Evolutionary conservation across 1,284 basidiomycete genomes (phyloP).

Genomic region (Irpex rosettiformis): DNA sequence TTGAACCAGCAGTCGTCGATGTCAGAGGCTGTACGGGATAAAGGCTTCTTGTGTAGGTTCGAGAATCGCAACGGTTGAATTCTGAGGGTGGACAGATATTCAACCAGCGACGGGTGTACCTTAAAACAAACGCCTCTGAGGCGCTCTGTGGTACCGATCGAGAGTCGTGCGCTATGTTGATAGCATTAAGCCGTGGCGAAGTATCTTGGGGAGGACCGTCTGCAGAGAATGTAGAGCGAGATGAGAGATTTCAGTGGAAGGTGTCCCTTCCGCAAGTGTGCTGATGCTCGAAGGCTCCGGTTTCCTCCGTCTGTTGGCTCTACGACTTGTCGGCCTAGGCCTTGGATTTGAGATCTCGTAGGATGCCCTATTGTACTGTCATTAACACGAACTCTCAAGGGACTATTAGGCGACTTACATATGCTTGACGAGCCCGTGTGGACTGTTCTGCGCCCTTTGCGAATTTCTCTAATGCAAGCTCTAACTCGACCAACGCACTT

Average conservation of each 20-base stretch:
- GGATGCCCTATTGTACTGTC: constrained; percentile 20
- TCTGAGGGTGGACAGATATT: constrained; percentile 39
- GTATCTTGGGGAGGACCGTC: constrained; percentile 11
- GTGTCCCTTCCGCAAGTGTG: not conserved
- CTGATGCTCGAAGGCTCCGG: constrained; percentile 13
- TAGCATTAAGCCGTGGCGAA: constrained; percentile 13
- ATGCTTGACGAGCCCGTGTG: constrained; percentile 25
- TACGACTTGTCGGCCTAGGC: constrained; percentile 26
- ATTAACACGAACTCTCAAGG: not conserved
- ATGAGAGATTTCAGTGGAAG: not conserved
- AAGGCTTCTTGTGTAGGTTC: constrained; percentile 18
- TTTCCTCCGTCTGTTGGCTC: constrained; percentile 23
- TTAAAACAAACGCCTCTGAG: constrained; percentile 36
- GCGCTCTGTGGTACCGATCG: constrained; percentile 22
- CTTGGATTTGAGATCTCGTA: constrained; percentile 25
- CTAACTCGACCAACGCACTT: constrained; percentile 29
- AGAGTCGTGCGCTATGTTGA: constrained; percentile 24
- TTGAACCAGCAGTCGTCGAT: not conserved
- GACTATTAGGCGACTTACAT: constrained; percentile 23
- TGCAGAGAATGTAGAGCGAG: not conserved
- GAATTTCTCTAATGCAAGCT: constrained; percentile 30
- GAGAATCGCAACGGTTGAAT: constrained; percentile 26
- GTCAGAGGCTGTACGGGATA: constrained; percentile 9
- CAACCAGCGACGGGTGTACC: constrained; percentile 55
- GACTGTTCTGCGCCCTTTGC: constrained; percentile 26